Percentiles rank a stretch among this genome's conserved stretches.
phyloP scores from a whole-genome alignment of 805 yeast genomes.

The Candida stauntonica region DNA sequence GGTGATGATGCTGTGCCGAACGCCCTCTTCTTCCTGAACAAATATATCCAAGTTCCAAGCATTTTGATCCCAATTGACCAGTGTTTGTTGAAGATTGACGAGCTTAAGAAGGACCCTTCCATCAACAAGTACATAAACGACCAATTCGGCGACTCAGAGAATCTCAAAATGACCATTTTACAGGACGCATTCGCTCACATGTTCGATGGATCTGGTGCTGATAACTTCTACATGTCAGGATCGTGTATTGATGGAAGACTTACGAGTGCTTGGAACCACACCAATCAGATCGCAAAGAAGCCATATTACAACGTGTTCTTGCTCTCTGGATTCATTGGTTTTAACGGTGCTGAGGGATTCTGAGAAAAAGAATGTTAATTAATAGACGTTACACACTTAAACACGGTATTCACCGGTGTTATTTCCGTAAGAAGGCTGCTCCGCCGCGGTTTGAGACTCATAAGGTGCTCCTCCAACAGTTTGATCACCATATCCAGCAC shows the following conservation, averaged over 20 bases:
- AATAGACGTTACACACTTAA: neutral
- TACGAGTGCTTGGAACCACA: constrained; percentile 82
- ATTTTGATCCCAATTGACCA: constrained; percentile 70
- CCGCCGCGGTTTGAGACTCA: neutral
- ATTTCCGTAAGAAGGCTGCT: too few species aligned
- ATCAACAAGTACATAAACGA: constrained; percentile 46
- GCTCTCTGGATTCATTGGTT: constrained; percentile 68
- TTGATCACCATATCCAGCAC: too few species aligned
- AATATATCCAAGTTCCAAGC: constrained; percentile 75
- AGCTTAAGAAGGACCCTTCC: constrained; percentile 44
- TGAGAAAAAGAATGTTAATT: constrained; percentile 14
- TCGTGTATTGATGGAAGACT: constrained; percentile 80
- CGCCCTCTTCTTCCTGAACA: constrained; percentile 73
- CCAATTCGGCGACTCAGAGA: constrained; percentile 54
- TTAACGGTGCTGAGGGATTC: constrained; percentile 68
- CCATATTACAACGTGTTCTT: constrained; percentile 58
- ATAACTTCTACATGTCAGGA: constrained; percentile 79
- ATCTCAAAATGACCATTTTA: constrained; percentile 42
- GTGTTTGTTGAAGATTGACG: constrained; percentile 51
- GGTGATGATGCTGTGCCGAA: constrained; percentile 86
- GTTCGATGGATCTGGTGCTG: constrained; percentile 81
- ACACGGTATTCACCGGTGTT: neutral
- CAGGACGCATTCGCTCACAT: constrained; percentile 41
- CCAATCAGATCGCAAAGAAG: constrained; percentile 64
- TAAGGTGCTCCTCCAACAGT: neutral